Conservation (phyloP, 352 stramenopile species). For the Globisporangium radiosum region DNA sequence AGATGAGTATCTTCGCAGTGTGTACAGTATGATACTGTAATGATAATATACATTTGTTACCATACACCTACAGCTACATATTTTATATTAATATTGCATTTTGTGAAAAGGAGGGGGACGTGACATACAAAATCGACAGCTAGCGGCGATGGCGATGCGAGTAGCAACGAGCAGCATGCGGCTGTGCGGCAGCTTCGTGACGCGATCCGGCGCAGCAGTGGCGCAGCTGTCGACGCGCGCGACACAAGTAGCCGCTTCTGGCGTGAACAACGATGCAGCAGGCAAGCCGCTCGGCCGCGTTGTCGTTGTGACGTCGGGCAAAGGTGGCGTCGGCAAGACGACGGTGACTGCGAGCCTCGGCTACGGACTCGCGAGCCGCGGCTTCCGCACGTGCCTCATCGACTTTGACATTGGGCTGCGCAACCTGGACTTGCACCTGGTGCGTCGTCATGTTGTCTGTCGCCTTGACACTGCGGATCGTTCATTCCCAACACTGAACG, state of each 20-base stretch:
- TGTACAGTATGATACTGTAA: no score
- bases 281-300: slow-evolving; percentile 40
- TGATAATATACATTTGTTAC: no score
- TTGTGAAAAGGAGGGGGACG: no score
- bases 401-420: slow-evolving; percentile 93
- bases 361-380: slow-evolving; percentile 77
- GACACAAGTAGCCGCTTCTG: background rate
- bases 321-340: slow-evolving; percentile 91
- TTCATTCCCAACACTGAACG: no score
- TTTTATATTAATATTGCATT: no score
- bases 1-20: no score
- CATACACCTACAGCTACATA: no score
- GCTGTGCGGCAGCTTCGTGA: background rate
- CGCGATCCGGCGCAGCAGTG: background rate
- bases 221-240: slow-evolving; percentile 7
- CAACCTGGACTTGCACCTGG: slow-evolving; percentile 90
- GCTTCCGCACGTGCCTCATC: slow-evolving; percentile 87
- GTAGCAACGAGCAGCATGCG: background rate
- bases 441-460: slow-evolving; percentile 1
- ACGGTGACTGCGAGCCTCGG: slow-evolving; percentile 86
- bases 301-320: slow-evolving; percentile 89
- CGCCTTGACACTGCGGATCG: background rate
- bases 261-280: background rate
- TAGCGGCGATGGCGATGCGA: slow-evolving; percentile 7
- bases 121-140: background rate